Evolutionary conservation across 1,139 yeast genomes (phyloP), one percentile per base, ranked within the genome.

Genomic region (Pichia sp.): DNA sequence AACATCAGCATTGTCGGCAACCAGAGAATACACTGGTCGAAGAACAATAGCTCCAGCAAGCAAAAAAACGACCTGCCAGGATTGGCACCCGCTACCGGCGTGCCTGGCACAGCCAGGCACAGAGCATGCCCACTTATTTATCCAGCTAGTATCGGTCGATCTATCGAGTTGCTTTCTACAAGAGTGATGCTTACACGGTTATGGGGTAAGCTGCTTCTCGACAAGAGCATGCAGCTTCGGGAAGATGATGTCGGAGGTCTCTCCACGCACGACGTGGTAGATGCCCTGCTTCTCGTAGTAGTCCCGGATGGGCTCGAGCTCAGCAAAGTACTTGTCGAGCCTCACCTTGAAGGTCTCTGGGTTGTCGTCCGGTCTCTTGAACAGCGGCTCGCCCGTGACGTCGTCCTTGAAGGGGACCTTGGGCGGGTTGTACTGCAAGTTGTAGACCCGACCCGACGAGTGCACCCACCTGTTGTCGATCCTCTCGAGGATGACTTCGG

Each of bases 401-500:
- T 92, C 97, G 67, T 92, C 98, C 58, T 72, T 77, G 51, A 89
- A 95, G 0, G 90, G 82, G 1, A 77, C 79, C 62, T 85, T 85
- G 2, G 98, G 98, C 4, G 97, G 97, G 64, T 88, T 90, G 70
- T 89, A 92, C 57, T 89, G 85, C 59, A 88, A 69, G 66, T 87
- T 92, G 69, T 92, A 92, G 1, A 90, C 86, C 59, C 97, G 74
- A 0, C 97, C 97, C 57, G 96, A 87, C 0, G 88, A 82, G 70
- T 92, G 97, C 40, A 90, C 87, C 85, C 87, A 90, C 59, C 98
- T 73, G 59, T 90, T 87, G 64, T 87, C 89, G 40, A 92, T 89
- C 64, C 98, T 76, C 47, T 85, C 84, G 40, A 90, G 71, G 42
- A 92, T 90, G 8, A 87, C 87, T 19, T 77, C 76, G 57, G 87